Conservation (phyloP, 169 alveolate genomes). For the Miamiensis avidus region DNA sequence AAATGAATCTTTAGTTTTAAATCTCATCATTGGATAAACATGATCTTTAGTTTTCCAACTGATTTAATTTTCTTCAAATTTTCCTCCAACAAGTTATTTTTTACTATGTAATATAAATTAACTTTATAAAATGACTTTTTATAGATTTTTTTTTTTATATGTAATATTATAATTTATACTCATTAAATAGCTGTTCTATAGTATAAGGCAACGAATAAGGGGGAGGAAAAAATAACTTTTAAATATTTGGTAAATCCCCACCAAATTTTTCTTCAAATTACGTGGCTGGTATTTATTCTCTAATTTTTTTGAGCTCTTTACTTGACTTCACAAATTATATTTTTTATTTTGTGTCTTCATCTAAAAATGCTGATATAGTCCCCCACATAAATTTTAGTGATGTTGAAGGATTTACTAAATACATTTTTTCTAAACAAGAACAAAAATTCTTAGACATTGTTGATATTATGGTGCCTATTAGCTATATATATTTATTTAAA, state of each 20-base stretch:
- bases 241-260: conserved; percentile 8
- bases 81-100: background rate
- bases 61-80: background rate
- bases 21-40: background rate
- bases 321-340: conserved; percentile 8
- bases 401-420: conserved; percentile 28
- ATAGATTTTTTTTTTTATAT: background rate
- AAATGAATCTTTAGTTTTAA: too few species aligned
- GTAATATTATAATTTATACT: background rate
- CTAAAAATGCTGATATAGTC: conserved; percentile 27
- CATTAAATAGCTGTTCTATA: too few species aligned
- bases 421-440: conserved; percentile 21
- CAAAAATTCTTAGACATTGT: conserved; percentile 24
- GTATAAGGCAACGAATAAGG: background rate
- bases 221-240: conserved; percentile 7
- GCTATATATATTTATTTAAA: too few species aligned
- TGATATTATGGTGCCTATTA: conserved; percentile 14
- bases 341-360: conserved; percentile 30
- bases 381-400: conserved; percentile 25
- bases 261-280: conserved; percentile 22
- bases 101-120: too few species aligned
- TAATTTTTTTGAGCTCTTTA: conserved; percentile 4
- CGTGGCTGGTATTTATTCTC: conserved; percentile 19
- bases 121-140: too few species aligned
- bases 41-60: background rate